A percentile compares a stretch with the other conserved stretches of the same genome.
Conservation (phyloP, 2,329 filamentous ascomycete species). For the Diaporthe amygdali region DNA sequence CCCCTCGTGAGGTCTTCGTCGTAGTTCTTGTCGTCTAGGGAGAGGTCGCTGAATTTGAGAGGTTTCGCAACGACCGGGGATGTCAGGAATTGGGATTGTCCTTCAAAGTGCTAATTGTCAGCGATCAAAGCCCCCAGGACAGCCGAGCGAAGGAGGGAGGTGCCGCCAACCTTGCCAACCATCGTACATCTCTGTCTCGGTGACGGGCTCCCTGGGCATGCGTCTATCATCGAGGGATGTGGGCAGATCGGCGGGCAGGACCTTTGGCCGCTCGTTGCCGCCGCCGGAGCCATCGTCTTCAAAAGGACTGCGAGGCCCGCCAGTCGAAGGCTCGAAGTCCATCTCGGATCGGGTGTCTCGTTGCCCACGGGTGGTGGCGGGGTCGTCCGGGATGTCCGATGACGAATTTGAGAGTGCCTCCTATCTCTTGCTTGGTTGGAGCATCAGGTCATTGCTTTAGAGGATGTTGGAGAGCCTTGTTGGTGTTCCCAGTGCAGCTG, state of each 20-base stretch:
- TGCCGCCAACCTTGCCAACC: constrained; percentile 82
- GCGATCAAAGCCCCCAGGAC: background rate
- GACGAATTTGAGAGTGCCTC: background rate
- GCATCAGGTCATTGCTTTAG: constrained; percentile 12
- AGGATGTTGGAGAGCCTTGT: background rate
- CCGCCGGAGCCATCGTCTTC: constrained; percentile 40
- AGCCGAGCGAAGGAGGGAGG: background rate
- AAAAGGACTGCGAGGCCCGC: constrained; percentile 43
- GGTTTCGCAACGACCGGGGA: constrained; percentile 85
- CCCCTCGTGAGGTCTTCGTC: constrained; percentile 68
- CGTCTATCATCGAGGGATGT: constrained; percentile 90
- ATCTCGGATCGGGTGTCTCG: constrained; percentile 46
- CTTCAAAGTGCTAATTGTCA: constrained; percentile 50
- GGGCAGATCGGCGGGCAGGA: constrained; percentile 83
- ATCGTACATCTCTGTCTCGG: constrained; percentile 97
- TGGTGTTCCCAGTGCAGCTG: background rate
- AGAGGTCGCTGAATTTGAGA: constrained; percentile 79
- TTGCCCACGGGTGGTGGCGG: constrained; percentile 2
- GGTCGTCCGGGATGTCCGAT: constrained; percentile 18
- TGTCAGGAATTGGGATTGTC: constrained; percentile 94
- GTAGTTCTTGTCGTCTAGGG: constrained; percentile 78
- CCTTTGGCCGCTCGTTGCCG: constrained; percentile 49
- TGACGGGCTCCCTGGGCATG: constrained; percentile 67
- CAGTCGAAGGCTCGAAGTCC: constrained; percentile 61
- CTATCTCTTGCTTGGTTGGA: background rate